Evolutionary conservation across 306 rosid species (phyloP), one percentile per base, ranked within the genome.

Genomic region (Trichosanthes cucumerina): DNA sequence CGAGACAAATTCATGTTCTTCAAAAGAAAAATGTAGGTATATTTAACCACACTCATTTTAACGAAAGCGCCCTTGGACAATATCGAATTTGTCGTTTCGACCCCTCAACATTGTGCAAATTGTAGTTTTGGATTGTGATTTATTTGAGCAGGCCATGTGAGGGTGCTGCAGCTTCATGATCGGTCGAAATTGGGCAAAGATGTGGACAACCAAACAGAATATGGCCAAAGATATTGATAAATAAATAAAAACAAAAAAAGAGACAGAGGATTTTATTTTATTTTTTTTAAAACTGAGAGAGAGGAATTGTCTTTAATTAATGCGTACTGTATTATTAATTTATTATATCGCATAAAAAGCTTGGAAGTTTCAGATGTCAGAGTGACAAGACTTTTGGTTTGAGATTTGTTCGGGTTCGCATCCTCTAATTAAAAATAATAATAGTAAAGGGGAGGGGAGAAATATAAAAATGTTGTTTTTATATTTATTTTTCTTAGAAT

Each of bases 101-200:
- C 15, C 28, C 74, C 50, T 19, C 6, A 12, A 65, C 3, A 66
- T 9, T 38, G 26, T 9, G 47, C 2, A 43, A 70, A 70, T 43
- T 44, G 57, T 44, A 44, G 56, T 71, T 23, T 24, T 13, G 56
- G 54, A 13, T 6, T 7, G 38, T 23, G 58, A 71, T 5, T 68
- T 23, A 7, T 69, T 69, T 46, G 77, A 39, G 41, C 14, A 47
- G 57, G 59, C 77, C 77, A 72, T 72, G 77, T 72, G 77, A 26
- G 24, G 58, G 5, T 26, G 39, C 43, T 72, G 77, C 77, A 72
- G 47, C 8, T 46, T 24, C 43, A 26, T 71, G 16, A 28, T 72
- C 43, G 24, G 16, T 44, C 26, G 4, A 47, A 72, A 72, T 47
- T 47, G 77, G 59, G 77, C 23, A 21, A 68, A 68, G 74, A 39